These are phyloP conservation scores for Choanephora cucurbitarum DNA, from an alignment of 371 early-diverging fungal species.

Conservation along the genomic window DNA sequence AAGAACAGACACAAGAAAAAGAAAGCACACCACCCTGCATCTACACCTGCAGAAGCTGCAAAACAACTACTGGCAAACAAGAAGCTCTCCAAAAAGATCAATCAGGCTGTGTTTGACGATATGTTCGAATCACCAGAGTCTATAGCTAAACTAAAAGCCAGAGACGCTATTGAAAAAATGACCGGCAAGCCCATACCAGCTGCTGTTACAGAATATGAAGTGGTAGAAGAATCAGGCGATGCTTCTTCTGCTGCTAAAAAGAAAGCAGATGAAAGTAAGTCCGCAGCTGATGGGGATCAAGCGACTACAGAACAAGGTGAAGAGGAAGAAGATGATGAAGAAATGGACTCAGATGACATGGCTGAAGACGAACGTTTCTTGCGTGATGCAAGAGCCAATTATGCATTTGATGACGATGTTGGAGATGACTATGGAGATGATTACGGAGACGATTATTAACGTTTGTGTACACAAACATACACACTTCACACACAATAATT, in stretches of 20 bases:
- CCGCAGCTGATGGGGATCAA: conserved; percentile 13
- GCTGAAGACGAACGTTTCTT: conserved; percentile 42
- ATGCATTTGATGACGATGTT: conserved; percentile 38
- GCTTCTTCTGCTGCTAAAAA: conserved; percentile 18
- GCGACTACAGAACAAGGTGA: conserved; percentile 30
- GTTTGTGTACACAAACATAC: too few species aligned
- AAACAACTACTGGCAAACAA: conserved; percentile 68
- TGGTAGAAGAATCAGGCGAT: conserved; percentile 54
- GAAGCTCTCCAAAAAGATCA: conserved; percentile 88
- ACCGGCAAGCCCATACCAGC: conserved; percentile 8
- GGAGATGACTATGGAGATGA: conserved; percentile 38
- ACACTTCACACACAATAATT: too few species aligned
- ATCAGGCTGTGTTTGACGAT: conserved; percentile 78
- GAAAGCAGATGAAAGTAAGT: conserved; percentile 8
- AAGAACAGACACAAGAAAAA: conserved; percentile 34
- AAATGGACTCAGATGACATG: conserved; percentile 46
- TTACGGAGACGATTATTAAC: conserved; percentile 26
- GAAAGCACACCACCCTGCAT: conserved; percentile 29
- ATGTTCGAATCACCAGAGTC: conserved; percentile 67
- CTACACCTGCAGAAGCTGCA: conserved; percentile 76
- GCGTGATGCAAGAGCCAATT: conserved; percentile 33
- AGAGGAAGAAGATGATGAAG: conserved; percentile 52
- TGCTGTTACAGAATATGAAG: conserved; percentile 31
- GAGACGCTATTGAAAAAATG: conserved; percentile 27
- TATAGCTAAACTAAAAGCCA: conserved; percentile 44